A percentile compares a stretch with the other conserved stretches of the same genome.
Evolutionary conservation across 2,329 filamentous ascomycete genomes (phyloP).

Genomic region (Paecilomyces sp.): DNA sequence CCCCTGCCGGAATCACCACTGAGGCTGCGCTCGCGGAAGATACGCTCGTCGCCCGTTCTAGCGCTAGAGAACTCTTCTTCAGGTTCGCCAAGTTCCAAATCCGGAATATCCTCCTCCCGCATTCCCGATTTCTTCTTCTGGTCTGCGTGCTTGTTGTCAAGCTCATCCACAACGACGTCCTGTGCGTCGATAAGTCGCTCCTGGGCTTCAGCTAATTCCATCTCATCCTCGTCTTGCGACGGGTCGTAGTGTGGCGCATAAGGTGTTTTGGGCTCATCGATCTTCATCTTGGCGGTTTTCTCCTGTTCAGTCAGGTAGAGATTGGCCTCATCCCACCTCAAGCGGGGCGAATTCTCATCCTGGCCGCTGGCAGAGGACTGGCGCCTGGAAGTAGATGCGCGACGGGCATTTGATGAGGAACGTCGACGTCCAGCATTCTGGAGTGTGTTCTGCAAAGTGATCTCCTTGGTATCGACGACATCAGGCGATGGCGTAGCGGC

Average conservation of each 20-base stretch:
- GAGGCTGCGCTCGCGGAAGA: slow-evolving; percentile 33
- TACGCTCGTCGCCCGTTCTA: slow-evolving; percentile 36
- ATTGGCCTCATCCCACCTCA: slow-evolving; percentile 99
- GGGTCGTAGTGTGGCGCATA: slow-evolving; percentile 92
- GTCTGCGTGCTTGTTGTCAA: slow-evolving; percentile 45
- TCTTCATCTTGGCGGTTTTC: slow-evolving; percentile 95
- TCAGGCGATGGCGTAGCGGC: slow-evolving; percentile 24
- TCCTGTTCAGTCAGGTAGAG: slow-evolving; percentile 96
- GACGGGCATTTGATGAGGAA: slow-evolving; percentile 66
- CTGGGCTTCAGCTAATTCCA: slow-evolving; percentile 20
- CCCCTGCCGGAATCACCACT: slow-evolving; percentile 35
- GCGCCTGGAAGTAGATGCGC: slow-evolving; percentile 60
- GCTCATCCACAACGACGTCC: slow-evolving; percentile 61
- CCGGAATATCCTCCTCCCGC: slow-evolving; percentile 76
- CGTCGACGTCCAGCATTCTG: slow-evolving; percentile 85
- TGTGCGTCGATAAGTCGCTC: slow-evolving; percentile 56
- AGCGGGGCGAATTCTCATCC: slow-evolving; percentile 60
- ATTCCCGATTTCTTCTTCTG: slow-evolving; percentile 33
- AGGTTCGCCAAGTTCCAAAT: slow-evolving; percentile 84
- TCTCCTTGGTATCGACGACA: slow-evolving; percentile 64
- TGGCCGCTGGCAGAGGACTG: slow-evolving; percentile 53
- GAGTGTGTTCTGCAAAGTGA: slow-evolving; percentile 89
- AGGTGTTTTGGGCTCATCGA: slow-evolving; percentile 95
- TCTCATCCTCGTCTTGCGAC: slow-evolving; percentile 73
- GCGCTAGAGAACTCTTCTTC: slow-evolving; percentile 56